Evolutionary conservation across 768 basidiomycete species (phyloP).

Genomic region (Podaxis mareebaensis): DNA sequence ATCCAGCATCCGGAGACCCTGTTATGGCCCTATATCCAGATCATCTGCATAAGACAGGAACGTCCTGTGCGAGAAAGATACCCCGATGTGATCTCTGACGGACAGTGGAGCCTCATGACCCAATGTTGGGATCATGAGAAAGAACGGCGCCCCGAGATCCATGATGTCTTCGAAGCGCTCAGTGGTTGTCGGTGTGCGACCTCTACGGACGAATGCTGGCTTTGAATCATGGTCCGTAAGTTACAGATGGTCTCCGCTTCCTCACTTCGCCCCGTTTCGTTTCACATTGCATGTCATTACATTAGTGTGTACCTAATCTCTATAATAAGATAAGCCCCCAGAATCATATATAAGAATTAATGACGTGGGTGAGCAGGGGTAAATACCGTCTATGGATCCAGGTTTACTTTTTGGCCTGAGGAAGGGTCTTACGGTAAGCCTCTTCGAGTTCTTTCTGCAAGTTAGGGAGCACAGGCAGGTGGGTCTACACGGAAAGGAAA

Average conservation of each 20-base stretch:
- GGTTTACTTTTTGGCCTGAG: slow-evolving; percentile 67
- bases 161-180: neutral
- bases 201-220: neutral
- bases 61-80: neutral
- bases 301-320: slow-evolving; percentile 1
- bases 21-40: neutral
- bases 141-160: neutral
- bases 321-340: slow-evolving; percentile 4
- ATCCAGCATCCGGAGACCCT: neutral
- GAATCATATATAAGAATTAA: slow-evolving; percentile 5
- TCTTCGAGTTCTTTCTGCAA: slow-evolving; percentile 89
- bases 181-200: neutral
- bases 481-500: slow-evolving; percentile 45
- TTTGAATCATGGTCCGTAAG: neutral
- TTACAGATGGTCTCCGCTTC: no score
- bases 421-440: slow-evolving; percentile 77
- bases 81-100: neutral
- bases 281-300: neutral
- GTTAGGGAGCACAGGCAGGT: slow-evolving; percentile 81
- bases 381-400: slow-evolving; percentile 8
- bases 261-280: neutral
- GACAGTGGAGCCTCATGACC: neutral
- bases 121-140: neutral
- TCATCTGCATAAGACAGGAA: neutral
- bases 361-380: neutral